These are phyloP conservation scores for Jatropha curcas DNA, from an alignment of 345 rosid species.

Conservation along the genomic window DNA sequence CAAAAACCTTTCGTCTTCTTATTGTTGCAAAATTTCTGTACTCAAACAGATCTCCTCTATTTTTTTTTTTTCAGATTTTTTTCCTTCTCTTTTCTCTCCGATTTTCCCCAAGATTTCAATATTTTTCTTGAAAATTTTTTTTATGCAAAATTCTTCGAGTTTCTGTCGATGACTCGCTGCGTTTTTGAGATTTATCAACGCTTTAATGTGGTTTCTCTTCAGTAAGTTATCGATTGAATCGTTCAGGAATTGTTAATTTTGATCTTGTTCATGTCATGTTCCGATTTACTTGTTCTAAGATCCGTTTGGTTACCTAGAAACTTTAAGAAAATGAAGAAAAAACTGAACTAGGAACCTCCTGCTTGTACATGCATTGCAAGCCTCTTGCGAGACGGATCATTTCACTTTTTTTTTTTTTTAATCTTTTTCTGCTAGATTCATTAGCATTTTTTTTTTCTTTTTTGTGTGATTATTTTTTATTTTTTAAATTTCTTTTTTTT, in stretches of 20 bases:
- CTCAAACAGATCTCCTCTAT: constrained; percentile 19
- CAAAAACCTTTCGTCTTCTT: neutral
- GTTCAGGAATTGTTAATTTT: neutral
- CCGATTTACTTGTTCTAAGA: neutral
- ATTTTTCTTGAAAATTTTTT: neutral
- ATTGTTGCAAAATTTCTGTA: neutral
- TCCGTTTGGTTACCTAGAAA: constrained; percentile 28
- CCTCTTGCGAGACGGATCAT: neutral
- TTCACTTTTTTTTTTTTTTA: neutral
- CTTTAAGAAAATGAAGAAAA: neutral
- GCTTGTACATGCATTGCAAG: neutral
- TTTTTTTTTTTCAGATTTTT: neutral
- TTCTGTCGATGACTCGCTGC: neutral
- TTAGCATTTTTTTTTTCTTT: neutral
- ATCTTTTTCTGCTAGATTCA: neutral
- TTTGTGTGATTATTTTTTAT: neutral
- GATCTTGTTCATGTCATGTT: neutral
- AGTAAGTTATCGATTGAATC: constrained; percentile 13
- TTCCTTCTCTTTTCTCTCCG: neutral
- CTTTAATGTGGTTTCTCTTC: constrained; percentile 16
- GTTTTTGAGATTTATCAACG: constrained; percentile 14
- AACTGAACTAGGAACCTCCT: neutral
- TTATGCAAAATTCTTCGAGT: neutral
- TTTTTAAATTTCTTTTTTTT: neutral
- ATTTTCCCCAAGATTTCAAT: constrained; percentile 1